Evolutionary conservation across 1,139 yeast genomes (phyloP).

Genomic region (Wickerhamomyces sp.): DNA sequence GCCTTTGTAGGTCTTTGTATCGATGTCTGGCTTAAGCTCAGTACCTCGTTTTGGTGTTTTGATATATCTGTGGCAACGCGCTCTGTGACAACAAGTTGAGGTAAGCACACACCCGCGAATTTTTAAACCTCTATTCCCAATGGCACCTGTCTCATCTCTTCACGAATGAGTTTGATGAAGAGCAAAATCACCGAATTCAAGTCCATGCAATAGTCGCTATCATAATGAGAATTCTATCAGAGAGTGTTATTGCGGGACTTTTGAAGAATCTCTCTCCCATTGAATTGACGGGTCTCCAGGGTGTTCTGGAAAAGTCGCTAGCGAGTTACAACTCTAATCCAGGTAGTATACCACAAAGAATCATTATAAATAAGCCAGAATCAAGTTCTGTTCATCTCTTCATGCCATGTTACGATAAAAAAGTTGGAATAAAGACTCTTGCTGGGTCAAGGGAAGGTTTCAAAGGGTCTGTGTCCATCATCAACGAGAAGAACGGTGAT

Average conservation of each 20-base stretch:
- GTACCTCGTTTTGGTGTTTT: no score
- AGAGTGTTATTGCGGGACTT: conserved; percentile 18
- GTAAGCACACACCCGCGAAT: no score
- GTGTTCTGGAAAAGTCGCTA: conserved; percentile 22
- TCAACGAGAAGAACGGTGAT: conserved; percentile 47
- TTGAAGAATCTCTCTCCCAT: conserved; percentile 12
- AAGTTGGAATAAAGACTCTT: conserved; percentile 39
- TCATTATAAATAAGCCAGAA: conserved; percentile 30
- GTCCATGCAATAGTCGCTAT: no score
- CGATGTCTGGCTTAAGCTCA: no score
- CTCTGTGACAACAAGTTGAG: no score
- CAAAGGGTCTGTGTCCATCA: conserved; percentile 45
- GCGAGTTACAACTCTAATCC: conserved; percentile 26
- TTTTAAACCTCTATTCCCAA: no score
- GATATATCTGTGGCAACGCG: no score
- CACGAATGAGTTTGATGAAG: no score
- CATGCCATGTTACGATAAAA: conserved; percentile 52
- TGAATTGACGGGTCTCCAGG: conserved; percentile 22
- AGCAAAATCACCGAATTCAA: no score
- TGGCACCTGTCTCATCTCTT: no score
- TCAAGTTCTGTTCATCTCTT: conserved; percentile 44
- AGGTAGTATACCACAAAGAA: conserved; percentile 32
- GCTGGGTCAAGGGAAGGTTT: conserved; percentile 49
- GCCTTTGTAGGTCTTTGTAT: no score
- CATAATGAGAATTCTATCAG: conserved; percentile 27